Base-by-base conservation (phyloP, 164 flowering plant species). In the Macadamia tetraphylla region DNA sequence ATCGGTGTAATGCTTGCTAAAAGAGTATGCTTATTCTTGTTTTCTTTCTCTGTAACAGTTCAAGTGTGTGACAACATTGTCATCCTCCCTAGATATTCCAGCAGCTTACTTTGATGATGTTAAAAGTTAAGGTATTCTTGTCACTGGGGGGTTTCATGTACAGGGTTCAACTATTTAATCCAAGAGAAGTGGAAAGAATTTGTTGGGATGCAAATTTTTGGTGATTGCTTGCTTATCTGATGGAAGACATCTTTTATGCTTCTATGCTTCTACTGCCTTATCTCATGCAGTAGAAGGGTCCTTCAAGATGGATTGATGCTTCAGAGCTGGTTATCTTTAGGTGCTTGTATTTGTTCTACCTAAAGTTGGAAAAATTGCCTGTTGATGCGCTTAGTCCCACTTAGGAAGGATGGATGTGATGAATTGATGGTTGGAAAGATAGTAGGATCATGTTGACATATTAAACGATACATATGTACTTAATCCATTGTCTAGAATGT, bases 71-170 rank as follows among this genome's bases (percentile, higher is more conserved):
- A 78, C 92, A 48, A 64, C 73, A 46, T 48, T 85, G 75, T 18
- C 72, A 61, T 71, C 83, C 60, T 83, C 83, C 5, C 13, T 73
- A 6, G 86, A 84, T 59, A 76, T 88, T 46, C 88, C 90, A 46
- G n/a, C 75, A 2, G 10, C 1, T 14, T 85, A 72, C 64, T 87
- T 87, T 75, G 83, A 80, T 66, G 84, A 76, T 31, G 56, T 69
- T 40, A 65, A 69, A 43, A 40, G 31, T 40, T 76, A 67, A 23
- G 64, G 43, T 18, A 15, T 18, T 51, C 15, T 30, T 40, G 1
- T 68, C 23, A 23, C 23, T 23, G 70, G 29, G 62, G 62, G 46
- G 29, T 46, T 42, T 31, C 60, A 62, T 68, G 14, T 18, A 18
- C 13, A 30, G 44, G 23, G 60, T 23, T 55, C 32, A 56, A 40